Base-by-base conservation (phyloP, 2,329 filamentous ascomycete genomes). In the Neofusicoccum ribis region DNA sequence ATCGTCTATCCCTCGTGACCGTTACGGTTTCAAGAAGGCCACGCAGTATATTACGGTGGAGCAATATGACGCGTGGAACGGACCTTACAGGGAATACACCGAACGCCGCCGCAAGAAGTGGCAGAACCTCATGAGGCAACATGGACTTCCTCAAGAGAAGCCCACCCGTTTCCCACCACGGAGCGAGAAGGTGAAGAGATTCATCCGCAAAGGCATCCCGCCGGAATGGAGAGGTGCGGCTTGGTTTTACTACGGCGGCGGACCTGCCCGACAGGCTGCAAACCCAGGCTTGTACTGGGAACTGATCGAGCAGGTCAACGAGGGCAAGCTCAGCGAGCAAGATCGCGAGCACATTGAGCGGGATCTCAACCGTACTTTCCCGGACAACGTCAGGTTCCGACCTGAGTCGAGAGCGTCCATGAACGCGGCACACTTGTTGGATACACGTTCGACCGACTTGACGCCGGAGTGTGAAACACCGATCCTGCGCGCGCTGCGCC, bases 211-310 rank as follows among this genome's bases (percentile, higher is more conserved):
- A 77, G 94, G 94, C 15, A 94, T 97, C 58, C 94, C 94, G 3
- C 92, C 93, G 0, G 92, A 97, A 69, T 96, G 93, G 88, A 88
- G 94, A 72, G 94, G 94, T n/a, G 90, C 91, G 5, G 94, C 94
- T 51, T 98, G 94, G 94, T 98, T 96, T 77, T 97, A 91, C 80
- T 98, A 97, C 75, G 92, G 93, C 11, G 92, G 92, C 20, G 94
- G 94, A 1, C 92, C 92, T 27, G 88, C 89, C 51, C 90, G 92
- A 69, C 77, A 97, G 66, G 86, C 88, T 60, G 89, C 91, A 72
- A 86, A 96, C 70, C 85, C 88, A 5, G 91, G 91, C 1, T 81
- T 94, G 15, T 98, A 97, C 74, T 85, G 88, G 61, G 84, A 88
- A 61, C 81, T 96, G 44, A 81, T 95, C 37, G 81, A 85, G 64